Evolutionary conservation across 148 eudicot genomes (phyloP).

Genomic region (Oxyria digyna): DNA sequence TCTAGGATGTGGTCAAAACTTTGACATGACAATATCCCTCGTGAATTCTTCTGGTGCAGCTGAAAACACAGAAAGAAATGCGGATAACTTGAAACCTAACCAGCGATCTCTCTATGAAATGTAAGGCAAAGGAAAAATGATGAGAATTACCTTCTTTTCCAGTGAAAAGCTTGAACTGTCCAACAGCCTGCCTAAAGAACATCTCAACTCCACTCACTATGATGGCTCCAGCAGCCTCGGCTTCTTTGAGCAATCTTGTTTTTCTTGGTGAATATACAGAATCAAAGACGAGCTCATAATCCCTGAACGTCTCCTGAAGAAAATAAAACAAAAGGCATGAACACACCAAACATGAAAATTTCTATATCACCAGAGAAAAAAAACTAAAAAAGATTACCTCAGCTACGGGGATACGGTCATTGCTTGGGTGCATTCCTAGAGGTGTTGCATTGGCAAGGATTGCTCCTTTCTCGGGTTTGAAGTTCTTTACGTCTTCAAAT

Average conservation of each 20-base stretch:
- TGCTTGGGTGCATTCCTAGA: slow-evolving; percentile 48
- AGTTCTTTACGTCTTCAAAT: slow-evolving; percentile 18
- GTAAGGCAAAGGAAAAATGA: neutral
- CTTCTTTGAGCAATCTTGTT: slow-evolving; percentile 31
- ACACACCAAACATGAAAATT: neutral
- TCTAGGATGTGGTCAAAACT: slow-evolving; percentile 13
- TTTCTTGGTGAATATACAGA: slow-evolving; percentile 40
- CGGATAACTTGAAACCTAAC: neutral
- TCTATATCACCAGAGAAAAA: too few species aligned
- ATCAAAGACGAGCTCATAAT: slow-evolving; percentile 34
- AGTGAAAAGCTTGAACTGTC: slow-evolving; percentile 41
- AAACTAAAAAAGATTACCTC: slow-evolving; percentile 17
- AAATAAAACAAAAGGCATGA: neutral
- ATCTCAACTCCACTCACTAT: slow-evolving; percentile 46
- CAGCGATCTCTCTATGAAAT: neutral
- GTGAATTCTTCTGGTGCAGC: slow-evolving; percentile 33
- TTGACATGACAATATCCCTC: slow-evolving; percentile 22
- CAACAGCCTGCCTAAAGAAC: slow-evolving; percentile 42
- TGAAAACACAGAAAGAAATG: neutral
- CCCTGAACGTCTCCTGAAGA: slow-evolving; percentile 25
- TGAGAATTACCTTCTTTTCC: slow-evolving; percentile 24
- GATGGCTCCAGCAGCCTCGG: slow-evolving; percentile 41
- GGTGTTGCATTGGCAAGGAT: slow-evolving; percentile 53
- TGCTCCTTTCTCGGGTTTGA: slow-evolving; percentile 38
- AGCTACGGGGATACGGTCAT: slow-evolving; percentile 35